Base-by-base conservation (phyloP, 2,329 filamentous ascomycete species). In the Cladobotryum protrusum region DNA sequence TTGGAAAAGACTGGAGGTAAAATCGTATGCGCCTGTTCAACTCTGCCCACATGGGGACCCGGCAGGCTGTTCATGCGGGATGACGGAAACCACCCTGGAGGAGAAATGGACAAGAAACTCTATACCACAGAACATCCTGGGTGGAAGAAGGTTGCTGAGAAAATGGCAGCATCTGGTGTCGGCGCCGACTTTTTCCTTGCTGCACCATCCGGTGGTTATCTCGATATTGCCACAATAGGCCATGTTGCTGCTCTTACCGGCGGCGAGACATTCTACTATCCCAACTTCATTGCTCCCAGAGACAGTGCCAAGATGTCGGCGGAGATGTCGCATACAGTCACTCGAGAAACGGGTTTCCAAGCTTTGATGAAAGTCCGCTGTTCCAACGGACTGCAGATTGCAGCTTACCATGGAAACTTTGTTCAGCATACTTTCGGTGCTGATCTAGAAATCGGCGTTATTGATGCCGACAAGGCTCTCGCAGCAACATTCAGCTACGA, bases 341-440 rank as follows among this genome's bases (percentile, higher is more conserved):
- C 84, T 3, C 80, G 93, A 55, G 91, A 96, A 67, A 96, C 92
- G 43, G 93, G 93, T 18, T 97, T 89, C 72, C 92, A 96, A 69
- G 90, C 90, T 17, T 74, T 99, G 59, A 95, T 99, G 89, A 99
- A 99, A 75, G 92, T 99, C 51, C 86, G 93, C 54, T 99, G 93
- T 72, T 96, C 91, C 15, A 99, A 96, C 61, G 93, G 93, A 15
- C 76, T 99, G 47, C 93, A 99, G 65, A 86, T 99, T 14, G 83
- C 89, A 14, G 82, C 83, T n/a, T 99, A 99, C 63, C 89, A 96
- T 62, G 93, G 93, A 58, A 96, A 95, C 70, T 99, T 97, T 64
- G 81, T 95, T 45, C 93, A 99, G 63, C 90, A 96, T 70, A 93
- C 88, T 0, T 95, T 96, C 63, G 91, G 90, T 11, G 90, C 91